Conservation (phyloP, 805 yeast genomes). For the Ogataea parapolymorpha region DNA sequence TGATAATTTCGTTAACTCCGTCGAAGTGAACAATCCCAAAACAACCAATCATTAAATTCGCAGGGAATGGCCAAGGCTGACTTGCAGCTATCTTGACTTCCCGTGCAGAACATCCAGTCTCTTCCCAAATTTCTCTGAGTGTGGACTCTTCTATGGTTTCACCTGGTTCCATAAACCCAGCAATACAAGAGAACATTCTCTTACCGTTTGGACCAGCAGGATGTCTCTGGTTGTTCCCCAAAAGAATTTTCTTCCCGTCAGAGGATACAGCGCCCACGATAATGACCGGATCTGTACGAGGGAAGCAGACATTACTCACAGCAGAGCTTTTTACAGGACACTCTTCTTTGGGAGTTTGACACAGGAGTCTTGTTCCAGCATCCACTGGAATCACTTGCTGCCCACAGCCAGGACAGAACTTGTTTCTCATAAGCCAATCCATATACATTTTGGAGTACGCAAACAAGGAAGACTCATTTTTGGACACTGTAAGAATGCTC, state of each 20-base stretch:
- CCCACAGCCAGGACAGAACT: conserved; percentile 89
- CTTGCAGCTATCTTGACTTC: conserved; percentile 61
- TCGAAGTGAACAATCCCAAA: conserved; percentile 72
- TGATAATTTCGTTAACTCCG: conserved; percentile 59
- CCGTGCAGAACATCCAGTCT: conserved; percentile 72
- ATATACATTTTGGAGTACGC: conserved; percentile 81
- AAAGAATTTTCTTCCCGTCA: conserved; percentile 56
- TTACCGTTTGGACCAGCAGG: conserved; percentile 31
- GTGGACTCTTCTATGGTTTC: conserved; percentile 90
- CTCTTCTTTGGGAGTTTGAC: conserved; percentile 27
- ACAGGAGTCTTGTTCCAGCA: conserved; percentile 61
- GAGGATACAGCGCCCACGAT: conserved; percentile 74
- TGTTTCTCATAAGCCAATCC: conserved; percentile 77
- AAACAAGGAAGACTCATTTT: conserved; percentile 58
- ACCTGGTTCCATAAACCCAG: conserved; percentile 95
- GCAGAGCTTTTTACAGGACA: conserved; percentile 39
- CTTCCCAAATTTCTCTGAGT: conserved; percentile 90
- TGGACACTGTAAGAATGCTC: conserved; percentile 24
- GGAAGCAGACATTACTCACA: conserved; percentile 81
- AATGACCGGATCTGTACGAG: conserved; percentile 87
- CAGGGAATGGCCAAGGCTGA: conserved; percentile 99
- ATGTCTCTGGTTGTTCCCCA: conserved; percentile 68
- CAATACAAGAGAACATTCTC: conserved; percentile 76
- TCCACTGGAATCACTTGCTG: conserved; percentile 54
- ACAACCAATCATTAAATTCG: conserved; percentile 91